Evolutionary conservation across 768 basidiomycete genomes (phyloP).

Genomic region (Rubroboletus satanas): DNA sequence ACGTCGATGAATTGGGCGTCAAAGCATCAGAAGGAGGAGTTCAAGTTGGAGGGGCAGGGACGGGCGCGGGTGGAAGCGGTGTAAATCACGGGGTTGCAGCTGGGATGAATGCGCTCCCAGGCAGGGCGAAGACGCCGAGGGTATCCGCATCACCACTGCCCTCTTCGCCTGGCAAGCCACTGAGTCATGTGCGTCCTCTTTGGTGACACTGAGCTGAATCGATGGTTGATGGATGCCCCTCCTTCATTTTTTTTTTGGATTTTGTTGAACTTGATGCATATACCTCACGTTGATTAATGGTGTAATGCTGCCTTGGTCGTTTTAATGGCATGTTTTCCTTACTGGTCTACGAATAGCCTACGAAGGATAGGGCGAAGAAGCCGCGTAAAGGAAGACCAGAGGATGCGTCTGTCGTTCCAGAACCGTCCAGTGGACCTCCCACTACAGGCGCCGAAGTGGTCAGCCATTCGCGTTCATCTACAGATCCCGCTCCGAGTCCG

Average conservation of each 20-base stretch:
- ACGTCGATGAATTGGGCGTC: constrained; percentile 40
- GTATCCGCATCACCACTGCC: constrained; percentile 30
- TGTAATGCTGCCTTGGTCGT: constrained; percentile 26
- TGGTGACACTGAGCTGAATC: constrained; percentile 51
- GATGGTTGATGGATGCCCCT: constrained; percentile 39
- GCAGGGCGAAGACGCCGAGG: constrained; percentile 23
- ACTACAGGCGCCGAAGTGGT: neutral
- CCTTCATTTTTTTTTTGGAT: constrained; percentile 8
- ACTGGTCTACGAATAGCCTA: constrained; percentile 48
- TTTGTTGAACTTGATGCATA: constrained; percentile 20
- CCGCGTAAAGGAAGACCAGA: constrained; percentile 43
- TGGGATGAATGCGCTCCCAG: constrained; percentile 12
- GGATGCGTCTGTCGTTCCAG: neutral
- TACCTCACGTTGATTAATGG: constrained; percentile 30
- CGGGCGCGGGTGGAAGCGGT: constrained; percentile 3
- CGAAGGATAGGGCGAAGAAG: constrained; percentile 68
- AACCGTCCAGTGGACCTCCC: neutral
- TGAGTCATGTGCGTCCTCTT: constrained; percentile 86
- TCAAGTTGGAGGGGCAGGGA: constrained; percentile 19
- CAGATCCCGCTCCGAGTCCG: constrained; percentile 1
- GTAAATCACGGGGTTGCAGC: constrained; percentile 18
- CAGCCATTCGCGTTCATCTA: neutral
- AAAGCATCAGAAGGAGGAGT: constrained; percentile 47
- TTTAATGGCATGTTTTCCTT: constrained; percentile 27
- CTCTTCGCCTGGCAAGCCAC: constrained; percentile 54